Evolutionary conservation across 1,284 basidiomycete species (phyloP).

Genomic region (Leccinum huronense): DNA sequence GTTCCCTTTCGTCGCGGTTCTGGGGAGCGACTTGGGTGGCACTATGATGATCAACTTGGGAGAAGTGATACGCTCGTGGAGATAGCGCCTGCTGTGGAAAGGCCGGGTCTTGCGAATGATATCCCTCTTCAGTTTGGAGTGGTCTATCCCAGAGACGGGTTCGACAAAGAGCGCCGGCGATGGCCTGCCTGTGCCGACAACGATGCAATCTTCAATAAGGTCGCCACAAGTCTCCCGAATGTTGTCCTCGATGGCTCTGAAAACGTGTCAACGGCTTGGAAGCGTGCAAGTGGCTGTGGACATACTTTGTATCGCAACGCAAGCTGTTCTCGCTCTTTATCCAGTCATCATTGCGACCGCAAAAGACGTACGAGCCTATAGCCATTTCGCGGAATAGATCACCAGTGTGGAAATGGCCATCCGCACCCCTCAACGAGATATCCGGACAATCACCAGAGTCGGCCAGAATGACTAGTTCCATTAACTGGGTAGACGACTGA

Average conservation of each 20-base stretch:
- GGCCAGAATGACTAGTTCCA: constrained; percentile 63
- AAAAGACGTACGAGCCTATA: constrained; percentile 56
- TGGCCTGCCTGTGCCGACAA: constrained; percentile 63
- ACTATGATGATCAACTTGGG: constrained; percentile 58
- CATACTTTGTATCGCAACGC: constrained; percentile 69
- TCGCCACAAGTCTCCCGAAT: constrained; percentile 52
- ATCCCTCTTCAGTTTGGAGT: constrained; percentile 56
- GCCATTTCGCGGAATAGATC: constrained; percentile 64
- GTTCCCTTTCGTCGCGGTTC: constrained; percentile 69
- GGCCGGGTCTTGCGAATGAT: constrained; percentile 62
- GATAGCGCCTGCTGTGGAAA: constrained; percentile 63
- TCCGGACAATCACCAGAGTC: constrained; percentile 68
- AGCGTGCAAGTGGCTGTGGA: constrained; percentile 1
- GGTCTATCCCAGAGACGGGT: constrained; percentile 46
- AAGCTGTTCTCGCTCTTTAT: constrained; percentile 74
- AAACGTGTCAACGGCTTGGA: constrained; percentile 4
- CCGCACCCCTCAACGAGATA: constrained; percentile 50
- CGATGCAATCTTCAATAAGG: constrained; percentile 60
- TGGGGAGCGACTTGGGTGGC: constrained; percentile 51
- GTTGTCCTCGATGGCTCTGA: constrained; percentile 69
- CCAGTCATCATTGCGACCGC: constrained; percentile 75
- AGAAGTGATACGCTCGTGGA: constrained; percentile 63
- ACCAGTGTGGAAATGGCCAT: constrained; percentile 72
- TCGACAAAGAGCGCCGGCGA: constrained; percentile 70
- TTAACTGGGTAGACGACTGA: constrained; percentile 51